Evolutionary conservation across 2,329 filamentous ascomycete species (phyloP).

Genomic region (Apiospora aurea): DNA sequence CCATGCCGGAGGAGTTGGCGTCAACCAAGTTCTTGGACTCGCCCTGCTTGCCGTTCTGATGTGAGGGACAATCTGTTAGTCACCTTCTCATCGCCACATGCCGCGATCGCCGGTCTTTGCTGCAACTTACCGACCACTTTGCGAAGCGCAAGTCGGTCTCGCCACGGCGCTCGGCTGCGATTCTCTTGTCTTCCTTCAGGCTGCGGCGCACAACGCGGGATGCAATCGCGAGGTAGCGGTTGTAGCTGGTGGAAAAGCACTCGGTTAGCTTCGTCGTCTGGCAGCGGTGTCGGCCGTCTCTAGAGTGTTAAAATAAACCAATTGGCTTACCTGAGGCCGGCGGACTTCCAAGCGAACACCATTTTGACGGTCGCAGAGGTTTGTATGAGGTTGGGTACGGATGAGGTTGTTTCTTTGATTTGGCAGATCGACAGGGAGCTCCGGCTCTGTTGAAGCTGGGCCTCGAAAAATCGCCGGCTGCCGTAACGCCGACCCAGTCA

Average conservation of each 20-base stretch:
- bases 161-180: constrained; percentile 87
- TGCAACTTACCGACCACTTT: constrained; percentile 88
- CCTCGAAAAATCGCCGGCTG: constrained; percentile 21
- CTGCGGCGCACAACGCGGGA: constrained; percentile 94
- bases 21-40: constrained; percentile 76
- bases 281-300: constrained; percentile 25
- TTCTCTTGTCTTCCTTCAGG: constrained; percentile 92
- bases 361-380: constrained; percentile 68
- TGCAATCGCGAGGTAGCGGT: constrained; percentile 97
- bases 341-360: constrained; percentile 98
- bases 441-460: constrained; percentile 20
- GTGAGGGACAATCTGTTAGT: constrained; percentile 43
- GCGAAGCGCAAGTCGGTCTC: constrained; percentile 88
- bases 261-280: constrained; percentile 43
- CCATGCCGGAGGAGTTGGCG: constrained; percentile 54
- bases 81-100: background rate
- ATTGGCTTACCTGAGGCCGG: constrained; percentile 86
- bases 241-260: constrained; percentile 75
- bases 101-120: constrained; percentile 24
- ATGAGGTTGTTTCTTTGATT: constrained; percentile 18
- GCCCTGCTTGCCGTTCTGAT: constrained; percentile 96
- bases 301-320: constrained; percentile 23
- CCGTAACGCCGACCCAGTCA: constrained; percentile 23
- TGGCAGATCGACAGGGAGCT: constrained; percentile 21
- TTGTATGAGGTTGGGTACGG: constrained; percentile 41